phyloP scores from a whole-genome alignment of 1,284 basidiomycete genomes.

The Clitocybe nebularis region DNA sequence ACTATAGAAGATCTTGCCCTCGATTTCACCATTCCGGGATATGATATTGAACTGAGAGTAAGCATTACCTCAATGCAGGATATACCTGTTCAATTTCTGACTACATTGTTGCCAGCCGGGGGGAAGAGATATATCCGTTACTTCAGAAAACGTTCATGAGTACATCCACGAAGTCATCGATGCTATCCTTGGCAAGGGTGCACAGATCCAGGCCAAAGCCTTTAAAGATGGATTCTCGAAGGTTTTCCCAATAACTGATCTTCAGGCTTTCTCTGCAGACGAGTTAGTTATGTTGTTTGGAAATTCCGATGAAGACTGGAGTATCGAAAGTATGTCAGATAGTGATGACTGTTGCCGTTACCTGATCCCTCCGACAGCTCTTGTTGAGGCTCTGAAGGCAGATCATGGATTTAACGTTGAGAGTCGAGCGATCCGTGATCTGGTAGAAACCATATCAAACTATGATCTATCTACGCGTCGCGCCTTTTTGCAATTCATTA shows the following conservation, averaged over 20 bases:
- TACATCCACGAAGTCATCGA: conserved; percentile 84
- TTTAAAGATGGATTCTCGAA: conserved; percentile 90
- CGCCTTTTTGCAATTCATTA: conserved; percentile 94
- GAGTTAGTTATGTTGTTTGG: conserved; percentile 94
- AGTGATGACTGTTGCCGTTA: neutral
- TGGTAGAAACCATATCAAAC: conserved; percentile 84
- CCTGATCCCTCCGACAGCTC: conserved; percentile 45
- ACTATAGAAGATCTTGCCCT: conserved; percentile 85
- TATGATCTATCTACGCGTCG: conserved; percentile 76
- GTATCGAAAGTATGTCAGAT: conserved; percentile 68
- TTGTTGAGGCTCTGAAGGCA: conserved; percentile 89
- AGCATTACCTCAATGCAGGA: conserved; percentile 20
- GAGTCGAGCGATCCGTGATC: conserved; percentile 83
- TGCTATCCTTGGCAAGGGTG: conserved; percentile 76
- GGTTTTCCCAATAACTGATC: conserved; percentile 89
- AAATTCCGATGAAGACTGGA: conserved; percentile 95
- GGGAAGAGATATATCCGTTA: conserved; percentile 78
- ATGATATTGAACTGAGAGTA: conserved; percentile 86
- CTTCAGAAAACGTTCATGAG: conserved; percentile 82
- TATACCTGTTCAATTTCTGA: conserved; percentile 5
- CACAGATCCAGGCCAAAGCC: conserved; percentile 72
- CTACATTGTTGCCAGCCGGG: conserved; percentile 47
- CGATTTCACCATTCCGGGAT: conserved; percentile 96
- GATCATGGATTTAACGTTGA: conserved; percentile 98
- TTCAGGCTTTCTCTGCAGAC: conserved; percentile 90